A percentile compares a stretch with the other conserved stretches of the same genome.
Evolutionary conservation across 2,329 filamentous ascomycete genomes (phyloP).

Genomic region (Aspergillus unguis): DNA sequence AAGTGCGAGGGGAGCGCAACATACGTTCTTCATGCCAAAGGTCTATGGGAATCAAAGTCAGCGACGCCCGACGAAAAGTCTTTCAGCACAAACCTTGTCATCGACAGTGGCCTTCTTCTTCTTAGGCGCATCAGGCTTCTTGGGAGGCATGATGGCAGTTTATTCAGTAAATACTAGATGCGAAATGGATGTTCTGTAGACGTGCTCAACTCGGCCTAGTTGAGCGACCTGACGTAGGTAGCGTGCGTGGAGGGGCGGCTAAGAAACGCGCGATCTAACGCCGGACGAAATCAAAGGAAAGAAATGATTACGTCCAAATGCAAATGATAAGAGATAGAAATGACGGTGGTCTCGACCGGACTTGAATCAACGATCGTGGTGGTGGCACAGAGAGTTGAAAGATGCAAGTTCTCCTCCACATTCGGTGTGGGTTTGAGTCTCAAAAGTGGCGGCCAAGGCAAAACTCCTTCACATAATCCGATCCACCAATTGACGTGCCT

Average conservation of each 20-base stretch:
- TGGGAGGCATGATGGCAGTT: constrained; percentile 46
- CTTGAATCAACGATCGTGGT: constrained; percentile 8
- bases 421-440: constrained; percentile 25
- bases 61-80: constrained; percentile 13
- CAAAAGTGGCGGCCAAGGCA: constrained; percentile 11
- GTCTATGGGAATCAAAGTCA: constrained; percentile 49
- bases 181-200: background rate
- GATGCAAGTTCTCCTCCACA: constrained; percentile 28
- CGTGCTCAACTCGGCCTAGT: constrained; percentile 1
- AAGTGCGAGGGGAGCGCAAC: constrained; percentile 19
- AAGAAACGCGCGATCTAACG: background rate
- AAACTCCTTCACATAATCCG: constrained; percentile 9
- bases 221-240: constrained; percentile 1
- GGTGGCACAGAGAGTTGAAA: constrained; percentile 8
- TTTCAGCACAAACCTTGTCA: constrained; percentile 61
- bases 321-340: background rate
- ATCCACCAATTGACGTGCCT: constrained; percentile 8
- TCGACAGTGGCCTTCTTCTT: constrained; percentile 60
- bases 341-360: constrained; percentile 2
- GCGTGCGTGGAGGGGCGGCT: constrained; percentile 7
- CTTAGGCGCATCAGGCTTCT: constrained; percentile 45
- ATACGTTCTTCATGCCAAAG: constrained; percentile 96
- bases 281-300: background rate
- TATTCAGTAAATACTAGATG: constrained; percentile 7
- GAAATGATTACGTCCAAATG: background rate